phyloP scores from a whole-genome alignment of 306 rosid species.

The Vigna angularis region DNA sequence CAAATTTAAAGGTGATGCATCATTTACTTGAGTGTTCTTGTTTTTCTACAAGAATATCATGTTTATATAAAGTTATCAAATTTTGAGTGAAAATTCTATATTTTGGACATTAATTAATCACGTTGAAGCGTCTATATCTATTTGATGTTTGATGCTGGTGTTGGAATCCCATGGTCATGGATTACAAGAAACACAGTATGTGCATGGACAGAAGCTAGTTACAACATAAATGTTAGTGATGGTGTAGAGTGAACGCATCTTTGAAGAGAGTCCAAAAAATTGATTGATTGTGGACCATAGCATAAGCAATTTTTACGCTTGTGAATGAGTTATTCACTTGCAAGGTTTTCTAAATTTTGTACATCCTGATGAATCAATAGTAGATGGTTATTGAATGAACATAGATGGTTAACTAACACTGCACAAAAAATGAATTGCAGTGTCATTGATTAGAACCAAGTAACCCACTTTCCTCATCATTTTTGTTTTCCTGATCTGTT shows the following conservation, averaged over 20 bases:
- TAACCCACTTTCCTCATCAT: slow-evolving; percentile 64
- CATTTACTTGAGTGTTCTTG: too few species aligned
- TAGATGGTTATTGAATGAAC: neutral
- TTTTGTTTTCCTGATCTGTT: slow-evolving; percentile 33
- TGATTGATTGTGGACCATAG: neutral
- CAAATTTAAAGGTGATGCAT: too few species aligned
- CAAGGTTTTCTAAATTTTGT: neutral
- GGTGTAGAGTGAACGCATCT: neutral
- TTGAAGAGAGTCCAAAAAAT: neutral
- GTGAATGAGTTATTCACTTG: slow-evolving; percentile 1
- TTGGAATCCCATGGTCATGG: neutral
- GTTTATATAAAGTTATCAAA: too few species aligned
- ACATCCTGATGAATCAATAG: slow-evolving; percentile 1
- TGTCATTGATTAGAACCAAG: slow-evolving; percentile 47
- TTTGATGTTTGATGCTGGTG: neutral
- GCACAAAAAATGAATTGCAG: slow-evolving; percentile 22
- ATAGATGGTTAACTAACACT: neutral
- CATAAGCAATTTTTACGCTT: neutral
- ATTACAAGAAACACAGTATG: neutral
- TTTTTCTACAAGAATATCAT: too few species aligned
- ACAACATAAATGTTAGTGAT: neutral
- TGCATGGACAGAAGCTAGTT: neutral
- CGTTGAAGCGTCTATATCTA: neutral
- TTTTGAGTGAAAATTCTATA: neutral
- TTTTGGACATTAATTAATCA: neutral